phyloP scores from a whole-genome alignment of 2,329 filamentous ascomycete genomes.

The Alternaria burnsii region DNA sequence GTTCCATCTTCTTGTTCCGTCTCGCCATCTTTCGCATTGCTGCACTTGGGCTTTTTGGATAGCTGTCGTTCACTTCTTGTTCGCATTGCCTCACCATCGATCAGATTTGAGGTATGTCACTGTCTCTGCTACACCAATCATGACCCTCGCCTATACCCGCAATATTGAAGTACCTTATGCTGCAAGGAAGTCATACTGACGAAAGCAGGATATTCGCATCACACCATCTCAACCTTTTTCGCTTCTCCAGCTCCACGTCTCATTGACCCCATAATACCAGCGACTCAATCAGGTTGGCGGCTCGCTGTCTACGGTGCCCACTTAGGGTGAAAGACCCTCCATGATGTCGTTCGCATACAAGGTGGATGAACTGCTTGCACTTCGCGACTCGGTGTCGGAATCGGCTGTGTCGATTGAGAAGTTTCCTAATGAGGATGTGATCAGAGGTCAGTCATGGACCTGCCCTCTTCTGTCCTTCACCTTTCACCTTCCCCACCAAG shows the following conservation, averaged over 20 bases:
- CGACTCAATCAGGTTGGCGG: conserved; percentile 12
- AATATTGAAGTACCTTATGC: not conserved
- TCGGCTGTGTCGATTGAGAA: conserved; percentile 54
- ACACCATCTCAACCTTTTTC: conserved; percentile 46
- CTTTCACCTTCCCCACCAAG: conserved; percentile 10
- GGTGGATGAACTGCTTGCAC: conserved; percentile 53
- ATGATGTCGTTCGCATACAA: conserved; percentile 50
- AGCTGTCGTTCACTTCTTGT: conserved; percentile 47
- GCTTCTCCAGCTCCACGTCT: conserved; percentile 21
- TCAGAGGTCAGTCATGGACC: conserved; percentile 49
- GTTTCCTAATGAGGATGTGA: conserved; percentile 53
- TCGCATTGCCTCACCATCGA: conserved; percentile 38
- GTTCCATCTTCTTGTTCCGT: conserved; percentile 48
- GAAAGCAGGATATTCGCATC: conserved; percentile 48
- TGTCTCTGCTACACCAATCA: not conserved
- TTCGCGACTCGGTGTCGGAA: conserved; percentile 53
- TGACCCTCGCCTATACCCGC: not conserved
- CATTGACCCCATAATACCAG: conserved; percentile 17
- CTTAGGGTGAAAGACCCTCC: conserved; percentile 14
- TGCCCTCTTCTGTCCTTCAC: conserved; percentile 24
- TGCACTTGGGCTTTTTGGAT: conserved; percentile 50
- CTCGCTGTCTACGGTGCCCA: conserved; percentile 16
- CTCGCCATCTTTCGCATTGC: conserved; percentile 50
- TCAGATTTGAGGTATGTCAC: conserved; percentile 44
- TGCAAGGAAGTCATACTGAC: conserved; percentile 6